Evolutionary conservation across 352 stramenopile species (phyloP).

Genomic region (Pythium rhizo-oryzae): DNA sequence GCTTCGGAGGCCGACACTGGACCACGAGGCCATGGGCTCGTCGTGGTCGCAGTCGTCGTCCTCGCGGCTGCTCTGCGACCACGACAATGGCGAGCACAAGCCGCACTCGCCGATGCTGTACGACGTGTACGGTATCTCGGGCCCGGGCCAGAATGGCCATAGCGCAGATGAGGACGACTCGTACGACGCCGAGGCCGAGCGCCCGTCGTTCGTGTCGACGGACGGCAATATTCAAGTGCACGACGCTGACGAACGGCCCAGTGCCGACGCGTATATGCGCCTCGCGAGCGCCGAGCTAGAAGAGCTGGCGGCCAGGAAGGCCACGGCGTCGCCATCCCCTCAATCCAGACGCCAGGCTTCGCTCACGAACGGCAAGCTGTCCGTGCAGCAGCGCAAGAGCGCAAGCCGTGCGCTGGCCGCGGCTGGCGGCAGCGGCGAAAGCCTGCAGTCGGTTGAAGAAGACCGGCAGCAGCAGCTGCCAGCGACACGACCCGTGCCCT

Average conservation of each 20-base stretch:
- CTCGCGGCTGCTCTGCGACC: slow-evolving; percentile 5
- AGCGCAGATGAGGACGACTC: slow-evolving; percentile 6
- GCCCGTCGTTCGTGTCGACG: slow-evolving; percentile 77
- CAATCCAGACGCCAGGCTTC: neutral
- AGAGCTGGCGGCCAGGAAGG: slow-evolving; percentile 4
- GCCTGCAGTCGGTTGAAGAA: neutral
- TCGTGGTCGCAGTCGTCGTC: slow-evolving; percentile 6
- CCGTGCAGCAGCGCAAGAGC: slow-evolving; percentile 11
- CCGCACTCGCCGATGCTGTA: slow-evolving; percentile 7
- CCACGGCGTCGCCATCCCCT: slow-evolving; percentile 1
- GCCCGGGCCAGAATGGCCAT: neutral
- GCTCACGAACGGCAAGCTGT: neutral
- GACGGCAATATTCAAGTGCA: slow-evolving; percentile 38
- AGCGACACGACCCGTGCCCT: neutral
- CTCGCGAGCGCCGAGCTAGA: slow-evolving; percentile 67
- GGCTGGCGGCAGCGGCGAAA: neutral
- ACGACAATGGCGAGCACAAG: neutral
- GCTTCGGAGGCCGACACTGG: slow-evolving; percentile 13
- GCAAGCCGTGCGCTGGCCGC: slow-evolving; percentile 1
- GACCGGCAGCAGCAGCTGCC: neutral
- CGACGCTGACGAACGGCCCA: slow-evolving; percentile 42
- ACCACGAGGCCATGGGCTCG: slow-evolving; percentile 9
- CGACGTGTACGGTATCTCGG: slow-evolving; percentile 18
- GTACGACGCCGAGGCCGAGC: slow-evolving; percentile 36
- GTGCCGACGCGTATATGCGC: slow-evolving; percentile 79